Base-by-base conservation (phyloP, 2,329 filamentous ascomycete species). In the Alternaria gansuensis region DNA sequence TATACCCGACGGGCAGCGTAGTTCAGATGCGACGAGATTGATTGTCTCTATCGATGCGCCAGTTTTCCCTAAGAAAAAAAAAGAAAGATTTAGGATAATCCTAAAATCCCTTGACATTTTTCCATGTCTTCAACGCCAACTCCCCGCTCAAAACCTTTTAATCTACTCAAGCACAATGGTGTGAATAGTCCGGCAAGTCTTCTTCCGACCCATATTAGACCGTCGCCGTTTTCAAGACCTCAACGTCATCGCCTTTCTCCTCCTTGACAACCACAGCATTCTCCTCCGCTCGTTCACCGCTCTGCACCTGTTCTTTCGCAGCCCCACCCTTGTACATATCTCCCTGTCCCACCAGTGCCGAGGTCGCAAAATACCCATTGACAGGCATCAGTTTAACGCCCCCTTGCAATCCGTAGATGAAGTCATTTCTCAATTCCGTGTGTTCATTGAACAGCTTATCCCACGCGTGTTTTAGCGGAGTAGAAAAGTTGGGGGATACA, bases 331-430 rank as follows among this genome's bases (percentile, higher is more conserved):
- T 43, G 7, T 6, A 28, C 34, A 6, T 11, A 28, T 31, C 44
- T 8, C 43, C 48, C 26, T 10, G 11, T 13, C 4, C 23, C 9
- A 26, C 13, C 3, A 14, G 7, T 5, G 1, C 17, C 14, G n/a
- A 14, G 51, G 4, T 29, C 7, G 13, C 51, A 40, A 59, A 61
- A 29, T 65, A 66, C 10, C 11, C 53, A 6, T 60, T 7, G 13
- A 54, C 33, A 17, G 29, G 29, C 28, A 26, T 5, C 13, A 66
- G 5, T 9, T 59, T 43, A 5, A 29, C 39, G 5, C 40, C 40
- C 0, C 49, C 60, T 39, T 69, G 54, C 48, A 70, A 11, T 2
- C 64, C 67, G 8, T 60, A 39, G 3, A 63, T 59, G 7, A 71
- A 65, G 6, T 50, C 58, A 2, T 44, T 29, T 7, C 59, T 53